These are phyloP conservation scores for Paramecium caudatum DNA, from an alignment of 73 alveolate genomes.

Conservation along the genomic window DNA sequence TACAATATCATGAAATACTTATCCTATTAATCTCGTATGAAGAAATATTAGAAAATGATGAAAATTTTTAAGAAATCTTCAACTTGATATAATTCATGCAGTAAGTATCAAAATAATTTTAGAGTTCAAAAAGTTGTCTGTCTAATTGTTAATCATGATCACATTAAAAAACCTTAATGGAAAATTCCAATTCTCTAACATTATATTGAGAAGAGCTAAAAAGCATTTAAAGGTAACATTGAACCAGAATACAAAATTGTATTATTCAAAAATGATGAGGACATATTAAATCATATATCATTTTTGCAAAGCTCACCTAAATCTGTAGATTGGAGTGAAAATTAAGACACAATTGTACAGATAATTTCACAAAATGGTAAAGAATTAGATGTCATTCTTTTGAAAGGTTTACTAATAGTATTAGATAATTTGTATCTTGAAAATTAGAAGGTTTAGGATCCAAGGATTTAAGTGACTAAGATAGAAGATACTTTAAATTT, in stretches of 20 bases:
- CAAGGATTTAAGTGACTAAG: not conserved
- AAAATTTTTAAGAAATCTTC: not conserved
- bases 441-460: not conserved
- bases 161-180: not conserved
- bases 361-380: not conserved
- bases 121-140: slow-evolving; percentile 22
- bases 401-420: not conserved
- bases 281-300: not conserved
- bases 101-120: not conserved
- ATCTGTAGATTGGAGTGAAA: not conserved
- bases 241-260: not conserved
- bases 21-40: not conserved
- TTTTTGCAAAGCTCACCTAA: not conserved
- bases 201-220: not conserved
- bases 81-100: not conserved
- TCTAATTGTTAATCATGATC: not conserved
- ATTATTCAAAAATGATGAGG: not conserved
- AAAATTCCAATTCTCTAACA: not conserved
- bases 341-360: not conserved
- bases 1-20: not conserved
- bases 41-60: not conserved
- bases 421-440: not conserved
- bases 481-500: not conserved
- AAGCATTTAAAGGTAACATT: not conserved
- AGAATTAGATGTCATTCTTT: not conserved